Conservation (phyloP, 2,329 filamentous ascomycete genomes). For the Neopestalotiopsis sp. region DNA sequence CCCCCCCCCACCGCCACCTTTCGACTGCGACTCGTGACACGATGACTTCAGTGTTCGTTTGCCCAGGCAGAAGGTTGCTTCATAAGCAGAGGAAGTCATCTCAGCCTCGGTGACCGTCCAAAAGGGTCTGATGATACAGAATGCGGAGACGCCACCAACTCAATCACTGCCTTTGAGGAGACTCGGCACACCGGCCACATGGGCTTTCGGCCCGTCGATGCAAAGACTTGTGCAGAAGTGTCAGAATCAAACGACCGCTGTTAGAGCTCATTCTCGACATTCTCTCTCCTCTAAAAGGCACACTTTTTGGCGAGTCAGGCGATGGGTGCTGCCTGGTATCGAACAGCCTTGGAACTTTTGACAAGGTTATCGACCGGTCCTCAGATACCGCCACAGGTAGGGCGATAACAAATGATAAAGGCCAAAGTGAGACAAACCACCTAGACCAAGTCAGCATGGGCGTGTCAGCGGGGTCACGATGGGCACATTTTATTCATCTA, state of each 20-base stretch:
- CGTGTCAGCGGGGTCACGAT: background rate
- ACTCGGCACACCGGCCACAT: background rate
- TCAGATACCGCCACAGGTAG: background rate
- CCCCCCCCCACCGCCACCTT: background rate
- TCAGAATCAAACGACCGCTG: constrained; percentile 4
- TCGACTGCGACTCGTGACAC: background rate
- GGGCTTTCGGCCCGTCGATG: background rate
- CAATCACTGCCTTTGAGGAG: background rate
- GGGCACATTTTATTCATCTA: background rate
- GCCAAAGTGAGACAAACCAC: constrained; percentile 4
- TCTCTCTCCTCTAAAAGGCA: background rate
- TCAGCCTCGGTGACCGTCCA: background rate
- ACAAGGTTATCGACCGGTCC: background rate
- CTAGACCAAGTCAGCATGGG: background rate
- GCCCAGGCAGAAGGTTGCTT: background rate
- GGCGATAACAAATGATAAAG: background rate
- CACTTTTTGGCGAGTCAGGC: background rate
- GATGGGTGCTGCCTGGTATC: background rate
- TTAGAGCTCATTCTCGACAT: background rate
- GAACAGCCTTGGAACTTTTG: background rate
- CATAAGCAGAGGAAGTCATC: background rate
- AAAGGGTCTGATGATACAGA: constrained; percentile 5
- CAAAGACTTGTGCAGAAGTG: background rate
- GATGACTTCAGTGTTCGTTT: background rate
- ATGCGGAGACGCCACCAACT: constrained; percentile 3